phyloP scores from a whole-genome alignment of 768 basidiomycete species.

The Boletus coccyginus region DNA sequence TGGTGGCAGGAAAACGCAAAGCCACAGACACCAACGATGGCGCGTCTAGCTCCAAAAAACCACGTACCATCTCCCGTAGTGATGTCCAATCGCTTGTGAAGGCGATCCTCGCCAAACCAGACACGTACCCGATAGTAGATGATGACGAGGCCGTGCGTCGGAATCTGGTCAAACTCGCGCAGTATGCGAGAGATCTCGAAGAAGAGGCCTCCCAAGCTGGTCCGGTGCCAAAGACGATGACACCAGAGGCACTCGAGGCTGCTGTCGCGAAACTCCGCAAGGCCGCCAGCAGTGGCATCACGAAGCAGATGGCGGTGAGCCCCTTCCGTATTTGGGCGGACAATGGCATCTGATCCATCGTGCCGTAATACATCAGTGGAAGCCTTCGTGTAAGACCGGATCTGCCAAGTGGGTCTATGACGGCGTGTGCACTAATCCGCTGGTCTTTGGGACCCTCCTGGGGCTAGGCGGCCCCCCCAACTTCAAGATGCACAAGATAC shows the following conservation, averaged over 20 bases:
- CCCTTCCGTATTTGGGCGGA: not conserved
- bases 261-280: slow-evolving; percentile 45
- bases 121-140: slow-evolving; percentile 36
- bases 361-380: slow-evolving; percentile 41
- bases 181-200: slow-evolving; percentile 34
- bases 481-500: slow-evolving; percentile 50
- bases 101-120: slow-evolving; percentile 37
- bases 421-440: slow-evolving; percentile 47
- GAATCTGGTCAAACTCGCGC: slow-evolving; percentile 31
- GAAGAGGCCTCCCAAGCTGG: slow-evolving; percentile 11
- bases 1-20: slow-evolving; percentile 37
- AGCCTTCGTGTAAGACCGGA: slow-evolving; percentile 45
- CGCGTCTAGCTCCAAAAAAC: slow-evolving; percentile 29
- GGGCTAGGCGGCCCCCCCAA: slow-evolving; percentile 42
- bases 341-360: not conserved
- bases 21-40: slow-evolving; percentile 18
- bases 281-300: slow-evolving; percentile 47
- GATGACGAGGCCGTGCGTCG: slow-evolving; percentile 31
- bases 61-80: slow-evolving; percentile 21
- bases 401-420: slow-evolving; percentile 50
- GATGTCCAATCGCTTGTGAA: slow-evolving; percentile 37
- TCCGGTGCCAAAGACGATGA: slow-evolving; percentile 31
- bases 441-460: slow-evolving; percentile 46
- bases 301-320: slow-evolving; percentile 46
- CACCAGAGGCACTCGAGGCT: slow-evolving; percentile 36